A percentile compares a stretch with the other conserved stretches of the same genome.
Conservation (phyloP, 2,329 filamentous ascomycete species). For the Stemphylium vesicarium region DNA sequence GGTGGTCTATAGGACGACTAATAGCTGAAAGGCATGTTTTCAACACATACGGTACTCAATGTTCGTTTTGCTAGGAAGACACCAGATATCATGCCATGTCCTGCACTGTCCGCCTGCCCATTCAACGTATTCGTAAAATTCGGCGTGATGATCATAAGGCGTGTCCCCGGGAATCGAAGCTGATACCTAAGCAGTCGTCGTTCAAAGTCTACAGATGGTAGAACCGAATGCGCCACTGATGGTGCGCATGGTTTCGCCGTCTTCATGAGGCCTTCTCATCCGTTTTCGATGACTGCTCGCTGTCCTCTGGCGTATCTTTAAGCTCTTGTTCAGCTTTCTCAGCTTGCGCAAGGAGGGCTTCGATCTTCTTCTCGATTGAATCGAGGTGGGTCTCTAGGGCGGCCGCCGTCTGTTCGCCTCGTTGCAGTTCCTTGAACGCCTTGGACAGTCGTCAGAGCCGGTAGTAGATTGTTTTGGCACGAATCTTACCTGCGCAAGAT, state of each 20-base stretch:
- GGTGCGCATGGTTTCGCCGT: background rate
- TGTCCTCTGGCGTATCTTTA: constrained; percentile 25
- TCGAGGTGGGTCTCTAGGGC: constrained; percentile 62
- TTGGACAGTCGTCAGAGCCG: constrained; percentile 34
- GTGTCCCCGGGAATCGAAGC: background rate
- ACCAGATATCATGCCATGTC: background rate
- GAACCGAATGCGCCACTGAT: too few species aligned
- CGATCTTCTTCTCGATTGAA: constrained; percentile 62
- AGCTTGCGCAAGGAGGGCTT: constrained; percentile 58
- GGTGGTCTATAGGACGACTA: constrained; percentile 34
- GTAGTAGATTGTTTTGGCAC: background rate
- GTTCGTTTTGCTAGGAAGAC: background rate
- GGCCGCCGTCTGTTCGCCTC: constrained; percentile 62
- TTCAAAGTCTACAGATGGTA: too few species aligned
- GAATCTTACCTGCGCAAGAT: constrained; percentile 43
- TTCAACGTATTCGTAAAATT: background rate
- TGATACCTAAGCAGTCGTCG: background rate
- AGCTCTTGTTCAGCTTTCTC: constrained; percentile 49
- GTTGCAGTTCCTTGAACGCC: constrained; percentile 59
- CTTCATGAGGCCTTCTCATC: constrained; percentile 24
- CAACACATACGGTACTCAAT: background rate
- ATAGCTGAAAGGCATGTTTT: background rate
- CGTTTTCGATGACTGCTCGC: constrained; percentile 19
- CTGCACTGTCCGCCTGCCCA: background rate
- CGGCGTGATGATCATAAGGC: background rate